phyloP scores from a whole-genome alignment of 2,329 filamentous ascomycete species.

The Fonsecaea pedrosoi region DNA sequence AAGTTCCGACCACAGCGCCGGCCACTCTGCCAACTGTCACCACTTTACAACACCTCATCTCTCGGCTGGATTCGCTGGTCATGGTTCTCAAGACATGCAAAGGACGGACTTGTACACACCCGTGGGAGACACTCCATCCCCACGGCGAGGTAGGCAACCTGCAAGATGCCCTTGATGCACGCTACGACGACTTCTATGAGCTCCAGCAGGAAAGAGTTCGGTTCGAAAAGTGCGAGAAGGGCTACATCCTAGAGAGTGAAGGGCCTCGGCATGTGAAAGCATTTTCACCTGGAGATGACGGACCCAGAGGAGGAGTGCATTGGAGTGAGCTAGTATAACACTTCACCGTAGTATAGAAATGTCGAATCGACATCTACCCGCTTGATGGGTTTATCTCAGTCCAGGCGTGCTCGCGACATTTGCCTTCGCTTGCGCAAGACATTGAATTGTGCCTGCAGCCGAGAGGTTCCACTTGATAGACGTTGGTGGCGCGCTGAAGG shows the following conservation, averaged over 20 bases:
- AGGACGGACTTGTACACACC: conserved; percentile 45
- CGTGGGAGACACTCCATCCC: conserved; percentile 48
- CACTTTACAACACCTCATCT: conserved; percentile 39
- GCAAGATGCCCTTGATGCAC: conserved; percentile 43
- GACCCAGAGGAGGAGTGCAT: conserved; percentile 17
- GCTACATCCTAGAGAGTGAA: conserved; percentile 48
- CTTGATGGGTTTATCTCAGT: neutral
- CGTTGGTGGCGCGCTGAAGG: neutral
- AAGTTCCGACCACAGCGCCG: neutral
- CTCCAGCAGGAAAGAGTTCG: conserved; percentile 44
- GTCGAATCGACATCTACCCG: neutral
- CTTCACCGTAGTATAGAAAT: too few relatives aligned
- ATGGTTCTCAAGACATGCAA: conserved; percentile 51
- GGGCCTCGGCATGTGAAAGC: conserved; percentile 39
- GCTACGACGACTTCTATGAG: conserved; percentile 47
- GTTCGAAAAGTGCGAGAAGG: conserved; percentile 47
- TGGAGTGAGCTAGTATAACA: conserved; percentile 26
- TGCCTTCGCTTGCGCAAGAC: neutral
- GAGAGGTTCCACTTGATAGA: neutral
- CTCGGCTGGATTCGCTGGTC: conserved; percentile 47
- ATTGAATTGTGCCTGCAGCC: neutral
- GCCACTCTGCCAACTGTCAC: neutral
- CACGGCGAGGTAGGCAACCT: conserved; percentile 43
- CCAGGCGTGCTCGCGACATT: neutral
- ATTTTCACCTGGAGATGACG: conserved; percentile 6